Evolutionary conservation across 2,329 filamentous ascomycete species (phyloP).

Genomic region (Apiospora arundinis): DNA sequence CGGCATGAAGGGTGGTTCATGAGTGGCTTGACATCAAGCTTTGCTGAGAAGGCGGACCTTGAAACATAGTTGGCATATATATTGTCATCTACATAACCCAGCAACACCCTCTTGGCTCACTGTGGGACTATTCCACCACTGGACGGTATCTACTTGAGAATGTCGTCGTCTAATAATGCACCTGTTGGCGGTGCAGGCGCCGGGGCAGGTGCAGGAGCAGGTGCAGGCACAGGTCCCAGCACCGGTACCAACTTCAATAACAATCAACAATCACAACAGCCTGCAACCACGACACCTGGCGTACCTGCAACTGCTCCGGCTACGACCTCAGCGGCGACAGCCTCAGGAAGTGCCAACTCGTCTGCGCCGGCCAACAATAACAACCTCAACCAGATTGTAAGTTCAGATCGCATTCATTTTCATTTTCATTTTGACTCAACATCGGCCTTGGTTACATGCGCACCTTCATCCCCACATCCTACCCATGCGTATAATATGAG

Average conservation of each 20-base stretch:
- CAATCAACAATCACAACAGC: slow-evolving; percentile 25
- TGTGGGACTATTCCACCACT: no score
- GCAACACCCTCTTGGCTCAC: background rate
- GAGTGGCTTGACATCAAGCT: slow-evolving; percentile 7
- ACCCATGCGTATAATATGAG: background rate
- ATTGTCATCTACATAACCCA: background rate
- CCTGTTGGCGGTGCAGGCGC: slow-evolving; percentile 27
- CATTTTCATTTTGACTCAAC: background rate
- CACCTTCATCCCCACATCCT: background rate
- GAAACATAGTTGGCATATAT: background rate
- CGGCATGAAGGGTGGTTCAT: slow-evolving; percentile 14
- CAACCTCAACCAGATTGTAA: slow-evolving; percentile 94
- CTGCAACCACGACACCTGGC: slow-evolving; percentile 27
- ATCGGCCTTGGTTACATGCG: background rate
- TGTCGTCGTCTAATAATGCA: slow-evolving; percentile 34
- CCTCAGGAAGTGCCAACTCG: slow-evolving; percentile 35
- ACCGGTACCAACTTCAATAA: slow-evolving; percentile 30
- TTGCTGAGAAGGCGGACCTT: background rate
- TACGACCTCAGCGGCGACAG: slow-evolving; percentile 23
- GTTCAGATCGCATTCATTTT: slow-evolving; percentile 42
- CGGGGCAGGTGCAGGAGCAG: slow-evolving; percentile 30
- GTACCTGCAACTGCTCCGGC: slow-evolving; percentile 34
- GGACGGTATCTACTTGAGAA: background rate
- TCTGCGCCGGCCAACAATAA: slow-evolving; percentile 68
- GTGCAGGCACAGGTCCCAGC: slow-evolving; percentile 27